Evolutionary conservation across 2,329 filamentous ascomycete species (phyloP), one percentile per base, ranked within the genome.

Genomic region (Phoma sp.): DNA sequence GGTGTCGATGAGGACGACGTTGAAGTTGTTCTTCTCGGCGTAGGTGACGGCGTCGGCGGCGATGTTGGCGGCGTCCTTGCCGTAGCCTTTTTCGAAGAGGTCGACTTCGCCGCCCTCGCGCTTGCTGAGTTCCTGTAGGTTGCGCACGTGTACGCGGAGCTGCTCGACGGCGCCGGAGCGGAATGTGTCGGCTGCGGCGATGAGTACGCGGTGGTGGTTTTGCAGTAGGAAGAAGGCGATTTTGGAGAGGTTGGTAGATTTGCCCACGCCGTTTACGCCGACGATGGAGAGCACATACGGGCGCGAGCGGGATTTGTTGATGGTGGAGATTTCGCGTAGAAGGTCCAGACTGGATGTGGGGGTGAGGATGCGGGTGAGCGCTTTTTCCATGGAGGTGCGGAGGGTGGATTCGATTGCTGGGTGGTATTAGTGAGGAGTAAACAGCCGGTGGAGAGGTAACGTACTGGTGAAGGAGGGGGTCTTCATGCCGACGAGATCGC

Each of bases 261-360:
- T 99, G 71, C 95, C 95, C 30, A 99, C 95, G 47, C 95, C 95
- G 74, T 99, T 99, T 72, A 99, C 95, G 58, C 95, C 95, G 36
- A 99, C 95, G 57, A 99, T 96, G 52, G 92, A 97, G 73, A 99
- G 96, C 68, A 98, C 93, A 73, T 98, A 99, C 36, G 95, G 95
- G 4, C 95, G 88, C 18, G 79, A 81, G 0, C 88, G 79, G 11
- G 75, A 66, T 6, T 87, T 88, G 57, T 96, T 86, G 37, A 88
- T 84, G 32, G 54, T 45, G 70, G 93, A 88, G 65, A 99, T 98
- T 73, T 96, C 92, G 66, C 93, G 92, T 39, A 99, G 87, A 42
- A 99, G 86, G 76, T 99, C 95, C 60, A 98, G 84, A 3, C 93
- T 98, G 6, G 90, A 93, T 1, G 93, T 97, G 0, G 96, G 96